Percentiles rank a stretch among this genome's conserved stretches.
phyloP scores from a whole-genome alignment of 768 basidiomycete genomes.

The Hygrocybe coccinea region DNA sequence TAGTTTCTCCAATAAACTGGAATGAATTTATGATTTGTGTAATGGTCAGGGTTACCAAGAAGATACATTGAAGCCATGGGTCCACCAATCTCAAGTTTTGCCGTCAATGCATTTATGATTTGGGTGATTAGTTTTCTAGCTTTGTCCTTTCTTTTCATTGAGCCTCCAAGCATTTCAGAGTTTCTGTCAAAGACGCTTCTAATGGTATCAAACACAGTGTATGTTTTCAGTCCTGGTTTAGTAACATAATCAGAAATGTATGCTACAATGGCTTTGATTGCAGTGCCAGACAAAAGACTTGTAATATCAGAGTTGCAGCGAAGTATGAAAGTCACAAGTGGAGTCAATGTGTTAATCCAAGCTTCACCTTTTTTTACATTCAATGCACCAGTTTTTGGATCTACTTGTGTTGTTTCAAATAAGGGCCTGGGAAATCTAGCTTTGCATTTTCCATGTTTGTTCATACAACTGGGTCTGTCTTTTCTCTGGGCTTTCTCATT shows the following conservation, averaged over 20 bases:
- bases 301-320: constrained; percentile 12
- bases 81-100: not conserved
- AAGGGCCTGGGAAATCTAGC: too few relatives aligned
- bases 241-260: constrained; percentile 30
- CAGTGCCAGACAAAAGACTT: constrained; percentile 23
- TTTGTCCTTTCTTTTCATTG: not conserved
- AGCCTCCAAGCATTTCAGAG: not conserved
- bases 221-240: constrained; percentile 21
- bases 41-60: too few relatives aligned
- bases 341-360: constrained; percentile 25
- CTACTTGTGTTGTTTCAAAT: too few relatives aligned
- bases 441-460: too few relatives aligned
- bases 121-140: not conserved
- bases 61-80: not conserved
- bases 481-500: too few relatives aligned
- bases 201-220: constrained; percentile 21
- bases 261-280: constrained; percentile 20
- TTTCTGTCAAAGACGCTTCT: not conserved
- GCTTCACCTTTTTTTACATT: constrained; percentile 21
- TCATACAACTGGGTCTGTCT: too few relatives aligned
- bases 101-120: not conserved
- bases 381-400: constrained; percentile 7
- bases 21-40: too few relatives aligned
- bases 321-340: constrained; percentile 7
- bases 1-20: constrained; percentile 3